phyloP scores from a whole-genome alignment of 805 yeast genomes.

The Millerozyma acaciae region DNA sequence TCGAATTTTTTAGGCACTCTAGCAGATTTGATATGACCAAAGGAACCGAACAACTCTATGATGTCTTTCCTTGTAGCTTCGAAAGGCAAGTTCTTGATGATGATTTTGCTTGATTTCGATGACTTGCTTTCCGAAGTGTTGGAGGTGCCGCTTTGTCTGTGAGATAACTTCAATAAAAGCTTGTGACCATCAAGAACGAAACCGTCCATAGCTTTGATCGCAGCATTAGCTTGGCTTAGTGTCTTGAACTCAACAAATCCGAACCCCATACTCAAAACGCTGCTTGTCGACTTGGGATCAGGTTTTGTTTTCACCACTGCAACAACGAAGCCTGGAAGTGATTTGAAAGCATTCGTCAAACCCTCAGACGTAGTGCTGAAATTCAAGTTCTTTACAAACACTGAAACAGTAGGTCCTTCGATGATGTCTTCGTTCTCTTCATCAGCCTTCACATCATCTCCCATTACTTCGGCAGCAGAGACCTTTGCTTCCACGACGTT shows the following conservation, averaged over 20 bases:
- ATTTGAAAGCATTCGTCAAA: constrained; percentile 58
- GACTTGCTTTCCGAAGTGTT: constrained; percentile 25
- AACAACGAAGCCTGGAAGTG: constrained; percentile 72
- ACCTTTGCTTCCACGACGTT: constrained; percentile 45
- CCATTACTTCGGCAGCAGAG: constrained; percentile 44
- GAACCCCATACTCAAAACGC: constrained; percentile 89
- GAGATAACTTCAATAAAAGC: constrained; percentile 83
- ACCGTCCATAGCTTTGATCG: constrained; percentile 71
- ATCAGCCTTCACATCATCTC: constrained; percentile 14
- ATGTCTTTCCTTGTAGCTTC: constrained; percentile 92
- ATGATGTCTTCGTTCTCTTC: constrained; percentile 38
- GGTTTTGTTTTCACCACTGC: constrained; percentile 87
- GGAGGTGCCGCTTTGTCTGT: constrained; percentile 52
- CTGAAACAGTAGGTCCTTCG: constrained; percentile 78
- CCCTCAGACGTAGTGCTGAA: constrained; percentile 67
- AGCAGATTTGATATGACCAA: constrained; percentile 91
- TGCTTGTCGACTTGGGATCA: constrained; percentile 68
- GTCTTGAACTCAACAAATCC: constrained; percentile 91
- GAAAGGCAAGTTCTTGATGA: constrained; percentile 95
- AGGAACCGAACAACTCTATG: constrained; percentile 88
- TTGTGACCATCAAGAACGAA: constrained; percentile 83
- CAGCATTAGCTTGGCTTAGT: constrained; percentile 72
- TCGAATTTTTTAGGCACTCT: constrained; percentile 96
- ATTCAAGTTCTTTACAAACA: constrained; percentile 89
- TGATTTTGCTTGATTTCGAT: constrained; percentile 64